These are phyloP conservation scores for Penicillium olsonii DNA, from an alignment of 2,329 filamentous ascomycete species.

Conservation along the genomic window DNA sequence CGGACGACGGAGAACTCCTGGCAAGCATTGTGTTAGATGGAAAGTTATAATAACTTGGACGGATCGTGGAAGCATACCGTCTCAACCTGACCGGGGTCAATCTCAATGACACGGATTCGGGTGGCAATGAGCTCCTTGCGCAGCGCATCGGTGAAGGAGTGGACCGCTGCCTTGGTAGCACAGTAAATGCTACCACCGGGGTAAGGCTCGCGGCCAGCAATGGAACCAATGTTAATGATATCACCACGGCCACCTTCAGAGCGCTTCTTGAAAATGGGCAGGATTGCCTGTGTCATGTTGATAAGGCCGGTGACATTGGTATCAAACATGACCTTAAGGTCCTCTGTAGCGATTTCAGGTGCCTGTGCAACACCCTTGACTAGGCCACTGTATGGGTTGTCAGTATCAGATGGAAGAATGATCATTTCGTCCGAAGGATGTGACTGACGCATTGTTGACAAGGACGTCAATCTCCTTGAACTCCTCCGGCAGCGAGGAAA, in stretches of 20 bases:
- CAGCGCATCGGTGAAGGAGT: constrained; percentile 79
- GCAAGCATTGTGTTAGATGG: constrained; percentile 3
- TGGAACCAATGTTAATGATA: constrained; percentile 92
- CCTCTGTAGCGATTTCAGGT: constrained; percentile 76
- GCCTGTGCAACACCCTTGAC: constrained; percentile 86
- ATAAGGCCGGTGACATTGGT: constrained; percentile 96
- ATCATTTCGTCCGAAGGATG: not conserved
- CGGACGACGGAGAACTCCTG: constrained; percentile 85
- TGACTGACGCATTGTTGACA: constrained; percentile 93
- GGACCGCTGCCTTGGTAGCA: constrained; percentile 85
- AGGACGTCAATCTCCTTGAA: constrained; percentile 84
- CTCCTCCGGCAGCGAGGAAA: constrained; percentile 72
- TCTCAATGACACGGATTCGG: constrained; percentile 78
- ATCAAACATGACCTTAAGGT: constrained; percentile 83
- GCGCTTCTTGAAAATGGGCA: constrained; percentile 74
- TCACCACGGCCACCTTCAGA: constrained; percentile 77
- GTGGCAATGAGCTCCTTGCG: constrained; percentile 80
- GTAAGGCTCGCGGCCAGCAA: constrained; percentile 87
- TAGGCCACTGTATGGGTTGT: constrained; percentile 63
- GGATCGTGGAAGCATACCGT: constrained; percentile 55
- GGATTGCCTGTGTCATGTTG: constrained; percentile 90
- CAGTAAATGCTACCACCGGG: constrained; percentile 88
- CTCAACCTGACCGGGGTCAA: constrained; percentile 92
- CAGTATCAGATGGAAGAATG: constrained; percentile 1
- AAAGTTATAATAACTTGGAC: not conserved